Conservation (phyloP, 345 rosid genomes). For the Ailanthus altissimus region DNA sequence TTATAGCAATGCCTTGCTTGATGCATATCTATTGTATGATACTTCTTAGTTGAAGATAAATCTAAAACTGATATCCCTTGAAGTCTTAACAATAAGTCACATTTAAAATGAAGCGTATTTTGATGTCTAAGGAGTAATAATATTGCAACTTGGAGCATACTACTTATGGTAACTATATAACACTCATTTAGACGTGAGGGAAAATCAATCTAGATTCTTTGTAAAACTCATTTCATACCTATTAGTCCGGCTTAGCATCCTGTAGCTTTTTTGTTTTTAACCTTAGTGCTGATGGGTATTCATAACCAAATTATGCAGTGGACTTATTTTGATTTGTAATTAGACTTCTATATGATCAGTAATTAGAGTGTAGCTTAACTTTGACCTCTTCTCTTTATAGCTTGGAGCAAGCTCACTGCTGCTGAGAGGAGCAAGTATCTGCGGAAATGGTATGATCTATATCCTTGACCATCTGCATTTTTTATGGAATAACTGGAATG, state of each 20-base stretch:
- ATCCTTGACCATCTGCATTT: not conserved
- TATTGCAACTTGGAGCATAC: not conserved
- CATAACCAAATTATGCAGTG: not conserved
- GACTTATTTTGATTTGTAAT: not conserved
- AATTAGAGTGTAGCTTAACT: not conserved
- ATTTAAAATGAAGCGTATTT: not conserved
- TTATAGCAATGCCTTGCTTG: not conserved
- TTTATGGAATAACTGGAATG: not conserved
- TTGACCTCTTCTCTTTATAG: slow-evolving; percentile 36
- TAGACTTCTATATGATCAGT: not conserved
- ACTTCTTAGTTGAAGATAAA: not conserved
- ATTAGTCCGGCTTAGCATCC: not conserved
- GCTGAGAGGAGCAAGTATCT: slow-evolving; percentile 76
- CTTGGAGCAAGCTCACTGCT: slow-evolving; percentile 91
- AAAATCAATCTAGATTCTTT: not conserved
- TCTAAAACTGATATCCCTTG: not conserved
- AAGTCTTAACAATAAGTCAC: not conserved
- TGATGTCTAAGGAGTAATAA: not conserved
- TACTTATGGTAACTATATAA: not conserved
- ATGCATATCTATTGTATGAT: not conserved
- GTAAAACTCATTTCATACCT: not conserved
- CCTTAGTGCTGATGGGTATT: not conserved
- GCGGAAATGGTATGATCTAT: slow-evolving; percentile 66
- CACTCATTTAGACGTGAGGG: not conserved
- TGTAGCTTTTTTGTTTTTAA: not conserved